phyloP scores from a whole-genome alignment of 805 yeast species.

The Candida corydali region DNA sequence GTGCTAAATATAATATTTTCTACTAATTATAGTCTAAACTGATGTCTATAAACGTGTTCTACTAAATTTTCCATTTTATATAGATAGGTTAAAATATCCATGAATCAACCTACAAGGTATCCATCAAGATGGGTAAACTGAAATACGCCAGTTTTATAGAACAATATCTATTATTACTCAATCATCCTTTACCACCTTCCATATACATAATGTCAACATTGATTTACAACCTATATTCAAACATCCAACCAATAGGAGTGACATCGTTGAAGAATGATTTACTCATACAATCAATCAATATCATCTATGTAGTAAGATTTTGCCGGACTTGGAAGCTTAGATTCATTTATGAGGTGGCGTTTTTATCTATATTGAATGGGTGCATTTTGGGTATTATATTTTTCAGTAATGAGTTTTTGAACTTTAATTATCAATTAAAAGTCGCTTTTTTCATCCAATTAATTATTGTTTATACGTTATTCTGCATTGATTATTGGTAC shows the following conservation, averaged over 20 bases:
- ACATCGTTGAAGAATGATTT: neutral
- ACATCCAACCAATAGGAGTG: neutral
- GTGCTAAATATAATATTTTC: no score
- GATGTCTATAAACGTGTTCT: no score
- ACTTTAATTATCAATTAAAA: neutral
- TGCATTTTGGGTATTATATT: neutral
- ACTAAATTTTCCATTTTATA: no score
- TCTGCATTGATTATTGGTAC: neutral
- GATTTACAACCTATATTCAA: neutral
- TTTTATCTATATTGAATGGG: neutral
- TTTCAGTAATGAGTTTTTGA: neutral
- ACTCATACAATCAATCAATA: conserved; percentile 1
- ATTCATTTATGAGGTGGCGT: no score
- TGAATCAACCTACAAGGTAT: no score
- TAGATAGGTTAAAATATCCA: no score
- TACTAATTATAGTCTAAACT: no score
- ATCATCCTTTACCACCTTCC: conserved; percentile 3
- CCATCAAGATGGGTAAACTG: neutral
- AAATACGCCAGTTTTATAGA: conserved; percentile 1
- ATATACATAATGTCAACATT: neutral
- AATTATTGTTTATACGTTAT: neutral
- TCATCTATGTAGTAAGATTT: conserved; percentile 1
- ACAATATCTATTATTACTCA: neutral
- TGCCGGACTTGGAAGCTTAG: neutral
- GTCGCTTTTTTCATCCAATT: conserved; percentile 1